Evolutionary conservation across 768 basidiomycete genomes (phyloP), one percentile per base, ranked within the genome.

Genomic region (Baorangia bicolor): DNA sequence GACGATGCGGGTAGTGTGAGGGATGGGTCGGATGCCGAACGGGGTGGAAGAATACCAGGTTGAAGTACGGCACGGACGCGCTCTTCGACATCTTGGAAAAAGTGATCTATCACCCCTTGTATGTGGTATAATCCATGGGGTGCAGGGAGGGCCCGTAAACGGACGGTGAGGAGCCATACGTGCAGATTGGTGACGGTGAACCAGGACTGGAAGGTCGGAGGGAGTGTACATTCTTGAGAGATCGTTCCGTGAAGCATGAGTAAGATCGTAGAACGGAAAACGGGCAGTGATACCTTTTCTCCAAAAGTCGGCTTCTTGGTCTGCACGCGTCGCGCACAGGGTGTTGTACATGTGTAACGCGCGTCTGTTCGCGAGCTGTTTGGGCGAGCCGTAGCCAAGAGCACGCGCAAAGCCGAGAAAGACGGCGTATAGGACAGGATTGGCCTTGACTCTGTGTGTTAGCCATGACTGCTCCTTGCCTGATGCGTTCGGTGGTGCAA

Each of bases 141-240:
- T 14, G 75, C 66, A 2, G 87, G 93, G 12, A 98, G 83, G 0
- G 90, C 85, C 21, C 96, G 92, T 11, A 97, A 80, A 23, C 95
- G 89, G 50, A 91, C 89, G 18, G 88, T 88, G 47, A 95, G 83
- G 61, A 98, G 78, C 89, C 94, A 95, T 45, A 98, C 77, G 72
- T 98, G 94, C 28, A 98, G 78, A 60, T 95, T 94, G 28, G 92
- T 92, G 48, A 97, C 75, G 5, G 91, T 92, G 74, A 98, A 98
- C 91, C 94, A 98, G 16, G 96, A 92, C 66, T 98, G 95, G 72
- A 96, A 97, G 0, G 96, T 97, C 13, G 88, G 88, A 11, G 95
- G 94, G 7, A 98, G 79, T 55, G 78, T 79, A 65, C 91, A 96
- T 56, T 84, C 95, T 97, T 39, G 0, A 21, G 5, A 20, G 2